Evolutionary conservation across 1,284 basidiomycete species (phyloP).

Genomic region (Porodaedalea pini): DNA sequence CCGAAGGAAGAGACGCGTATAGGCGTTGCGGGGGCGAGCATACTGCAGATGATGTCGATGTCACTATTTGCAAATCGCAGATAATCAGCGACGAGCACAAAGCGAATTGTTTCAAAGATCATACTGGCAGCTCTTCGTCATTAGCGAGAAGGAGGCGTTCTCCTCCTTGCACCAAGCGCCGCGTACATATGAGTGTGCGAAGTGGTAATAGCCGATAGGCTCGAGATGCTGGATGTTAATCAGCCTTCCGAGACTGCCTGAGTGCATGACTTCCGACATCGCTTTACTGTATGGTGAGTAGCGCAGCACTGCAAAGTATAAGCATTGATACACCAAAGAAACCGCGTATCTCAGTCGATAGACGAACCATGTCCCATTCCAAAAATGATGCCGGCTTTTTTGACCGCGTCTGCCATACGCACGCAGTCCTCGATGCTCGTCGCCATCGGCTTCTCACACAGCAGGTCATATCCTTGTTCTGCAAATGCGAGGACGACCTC

Average conservation of each 20-base stretch:
- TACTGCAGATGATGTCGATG: constrained; percentile 77
- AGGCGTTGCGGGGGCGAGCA: constrained; percentile 64
- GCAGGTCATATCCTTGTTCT: constrained; percentile 77
- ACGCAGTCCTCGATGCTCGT: constrained; percentile 70
- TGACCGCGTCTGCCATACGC: constrained; percentile 68
- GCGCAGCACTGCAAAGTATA: constrained; percentile 58
- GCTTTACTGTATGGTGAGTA: constrained; percentile 80
- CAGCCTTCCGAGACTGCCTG: constrained; percentile 68
- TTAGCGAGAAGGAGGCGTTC: constrained; percentile 72
- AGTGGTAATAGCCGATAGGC: constrained; percentile 77
- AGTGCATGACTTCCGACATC: constrained; percentile 66
- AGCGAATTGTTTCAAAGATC: constrained; percentile 18
- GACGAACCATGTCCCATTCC: constrained; percentile 78
- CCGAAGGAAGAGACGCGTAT: constrained; percentile 78
- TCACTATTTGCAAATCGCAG: constrained; percentile 47
- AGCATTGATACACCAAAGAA: background rate
- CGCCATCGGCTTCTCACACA: constrained; percentile 91
- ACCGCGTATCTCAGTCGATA: background rate
- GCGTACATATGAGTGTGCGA: constrained; percentile 82
- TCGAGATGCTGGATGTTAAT: constrained; percentile 78
- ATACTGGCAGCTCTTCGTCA: constrained; percentile 88
- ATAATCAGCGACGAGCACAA: background rate
- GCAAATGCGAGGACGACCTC: constrained; percentile 73
- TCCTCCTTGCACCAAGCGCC: constrained; percentile 76
- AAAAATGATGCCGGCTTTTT: constrained; percentile 68